These are phyloP conservation scores for Brasilioporus rufonigricans DNA, from an alignment of 768 basidiomycete genomes.

Conservation along the genomic window DNA sequence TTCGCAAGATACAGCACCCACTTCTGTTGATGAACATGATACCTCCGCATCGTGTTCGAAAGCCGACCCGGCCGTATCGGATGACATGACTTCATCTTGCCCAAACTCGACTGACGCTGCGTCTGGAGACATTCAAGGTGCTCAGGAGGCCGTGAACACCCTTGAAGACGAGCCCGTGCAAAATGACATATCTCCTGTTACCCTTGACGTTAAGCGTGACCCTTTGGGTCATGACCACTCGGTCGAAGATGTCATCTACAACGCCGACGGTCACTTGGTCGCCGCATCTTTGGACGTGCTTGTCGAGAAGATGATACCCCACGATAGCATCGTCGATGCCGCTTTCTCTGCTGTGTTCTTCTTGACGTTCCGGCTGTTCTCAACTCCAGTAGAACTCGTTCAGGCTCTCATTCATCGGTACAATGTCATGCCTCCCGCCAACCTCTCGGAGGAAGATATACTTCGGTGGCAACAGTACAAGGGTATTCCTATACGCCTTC, in stretches of 20 bases:
- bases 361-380: constrained; percentile 92
- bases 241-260: constrained; percentile 84
- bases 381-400: constrained; percentile 72
- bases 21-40: constrained; percentile 47
- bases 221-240: constrained; percentile 71
- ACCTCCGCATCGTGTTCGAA: constrained; percentile 27
- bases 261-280: constrained; percentile 84
- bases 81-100: constrained; percentile 28
- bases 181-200: constrained; percentile 50
- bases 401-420: constrained; percentile 79
- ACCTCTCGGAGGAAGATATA: constrained; percentile 56
- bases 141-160: constrained; percentile 29
- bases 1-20: constrained; percentile 49
- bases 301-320: constrained; percentile 97
- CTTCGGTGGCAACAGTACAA: constrained; percentile 84
- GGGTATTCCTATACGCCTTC: constrained; percentile 84
- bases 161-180: constrained; percentile 56
- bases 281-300: constrained; percentile 87
- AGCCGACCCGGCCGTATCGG: constrained; percentile 27
- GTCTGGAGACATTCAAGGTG: constrained; percentile 49
- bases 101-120: constrained; percentile 41
- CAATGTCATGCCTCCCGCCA: constrained; percentile 66
- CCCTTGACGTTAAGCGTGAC: constrained; percentile 38
- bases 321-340: constrained; percentile 86
- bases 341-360: constrained; percentile 90